Percentiles rank a stretch among this genome's conserved stretches.
Conservation (phyloP, 805 yeast genomes). For the Saturnispora diversa region DNA sequence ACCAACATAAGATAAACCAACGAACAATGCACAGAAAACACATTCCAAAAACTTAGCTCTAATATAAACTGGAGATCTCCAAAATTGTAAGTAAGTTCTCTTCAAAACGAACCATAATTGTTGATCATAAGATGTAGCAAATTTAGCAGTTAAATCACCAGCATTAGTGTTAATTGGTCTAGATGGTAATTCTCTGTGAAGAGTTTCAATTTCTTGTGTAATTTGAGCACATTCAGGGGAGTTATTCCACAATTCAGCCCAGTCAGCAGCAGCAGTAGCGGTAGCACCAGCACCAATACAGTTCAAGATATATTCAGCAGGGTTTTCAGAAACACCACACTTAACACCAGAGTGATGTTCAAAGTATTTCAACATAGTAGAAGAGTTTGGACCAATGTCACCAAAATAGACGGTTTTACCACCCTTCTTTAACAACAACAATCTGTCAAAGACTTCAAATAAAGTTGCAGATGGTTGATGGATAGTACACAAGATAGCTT, state of each 20-base stretch:
- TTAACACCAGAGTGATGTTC: constrained; percentile 52
- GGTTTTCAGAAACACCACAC: constrained; percentile 57
- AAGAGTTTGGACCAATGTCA: constrained; percentile 41
- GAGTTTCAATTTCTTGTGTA: constrained; percentile 27
- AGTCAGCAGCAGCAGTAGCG: constrained; percentile 50
- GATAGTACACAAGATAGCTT: constrained; percentile 48
- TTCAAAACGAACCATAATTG: constrained; percentile 32
- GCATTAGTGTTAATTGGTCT: constrained; percentile 21
- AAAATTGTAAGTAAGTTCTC: constrained; percentile 36
- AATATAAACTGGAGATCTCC: constrained; percentile 45
- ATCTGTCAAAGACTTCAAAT: constrained; percentile 37
- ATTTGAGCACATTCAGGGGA: constrained; percentile 28
- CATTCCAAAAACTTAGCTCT: constrained; percentile 42
- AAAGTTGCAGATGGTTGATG: constrained; percentile 44
- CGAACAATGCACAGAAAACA: constrained; percentile 38
- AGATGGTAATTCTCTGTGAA: constrained; percentile 24
- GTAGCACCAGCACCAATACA: constrained; percentile 81
- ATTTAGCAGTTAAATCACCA: constrained; percentile 28
- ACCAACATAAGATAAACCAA: constrained; percentile 54
- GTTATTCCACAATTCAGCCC: constrained; percentile 55
- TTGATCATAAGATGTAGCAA: constrained; percentile 40
- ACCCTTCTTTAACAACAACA: constrained; percentile 41
- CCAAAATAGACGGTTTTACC: constrained; percentile 48
- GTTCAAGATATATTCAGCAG: constrained; percentile 68
- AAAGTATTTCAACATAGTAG: constrained; percentile 37